phyloP scores from a whole-genome alignment of 305 asterid genomes.

The Lippia alba region DNA sequence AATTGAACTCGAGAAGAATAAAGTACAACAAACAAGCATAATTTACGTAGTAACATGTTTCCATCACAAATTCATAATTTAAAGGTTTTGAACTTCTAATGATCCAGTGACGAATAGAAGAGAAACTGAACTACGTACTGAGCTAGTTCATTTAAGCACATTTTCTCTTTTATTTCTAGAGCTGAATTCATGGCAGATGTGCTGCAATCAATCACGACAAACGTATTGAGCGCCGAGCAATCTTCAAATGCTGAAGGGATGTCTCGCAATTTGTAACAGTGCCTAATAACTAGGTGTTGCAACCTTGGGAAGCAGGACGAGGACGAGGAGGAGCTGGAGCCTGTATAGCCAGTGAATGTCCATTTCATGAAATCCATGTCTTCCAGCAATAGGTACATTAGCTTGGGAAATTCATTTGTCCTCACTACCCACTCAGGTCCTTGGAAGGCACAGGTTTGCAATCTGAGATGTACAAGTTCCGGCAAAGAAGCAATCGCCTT shows the following conservation, averaged over 20 bases:
- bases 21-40: too few species aligned
- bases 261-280: slow-evolving; percentile 16
- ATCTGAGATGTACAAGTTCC: slow-evolving; percentile 21
- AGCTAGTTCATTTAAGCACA: too few species aligned
- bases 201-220: slow-evolving; percentile 20
- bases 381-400: slow-evolving; percentile 16
- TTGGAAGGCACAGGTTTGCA: slow-evolving; percentile 26
- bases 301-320: not conserved
- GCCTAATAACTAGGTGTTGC: not conserved
- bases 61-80: too few species aligned
- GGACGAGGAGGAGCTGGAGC: too few species aligned
- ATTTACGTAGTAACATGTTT: too few species aligned
- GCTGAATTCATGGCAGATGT: not conserved
- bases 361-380: not conserved
- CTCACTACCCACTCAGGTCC: slow-evolving; percentile 15
- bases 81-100: too few species aligned
- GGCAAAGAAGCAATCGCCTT: not conserved
- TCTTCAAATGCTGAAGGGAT: not conserved
- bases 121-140: too few species aligned
- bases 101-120: too few species aligned
- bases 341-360: not conserved
- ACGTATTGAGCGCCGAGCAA: not conserved
- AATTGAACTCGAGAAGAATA: too few species aligned
- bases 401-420: not conserved
- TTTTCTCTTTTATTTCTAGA: not conserved